Evolutionary conservation across 1,139 yeast species (phyloP).

Genomic region (Debaryomycetaceae sp.): DNA sequence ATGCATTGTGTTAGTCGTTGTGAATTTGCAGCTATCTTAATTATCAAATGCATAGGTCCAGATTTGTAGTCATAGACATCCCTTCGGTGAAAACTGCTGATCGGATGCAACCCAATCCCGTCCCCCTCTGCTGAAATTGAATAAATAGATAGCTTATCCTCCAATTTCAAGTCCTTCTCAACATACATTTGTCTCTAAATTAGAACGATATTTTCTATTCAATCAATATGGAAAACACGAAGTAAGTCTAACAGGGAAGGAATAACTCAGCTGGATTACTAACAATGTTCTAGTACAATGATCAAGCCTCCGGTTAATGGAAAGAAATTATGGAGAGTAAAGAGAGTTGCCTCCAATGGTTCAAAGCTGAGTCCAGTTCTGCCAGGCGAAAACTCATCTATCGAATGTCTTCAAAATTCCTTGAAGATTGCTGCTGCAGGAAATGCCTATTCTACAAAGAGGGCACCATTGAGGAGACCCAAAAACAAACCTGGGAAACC

Average conservation of each 20-base stretch:
- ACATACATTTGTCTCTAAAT: neutral
- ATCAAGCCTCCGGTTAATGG: slow-evolving; percentile 47
- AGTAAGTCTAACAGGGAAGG: slow-evolving; percentile 10
- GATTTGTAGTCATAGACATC: neutral
- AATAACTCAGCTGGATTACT: slow-evolving; percentile 4
- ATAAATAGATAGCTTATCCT: slow-evolving; percentile 5
- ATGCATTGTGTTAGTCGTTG: neutral
- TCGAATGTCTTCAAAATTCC: slow-evolving; percentile 45
- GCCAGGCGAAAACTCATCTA: slow-evolving; percentile 17
- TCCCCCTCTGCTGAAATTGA: slow-evolving; percentile 1
- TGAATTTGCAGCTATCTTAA: neutral
- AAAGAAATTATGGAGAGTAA: slow-evolving; percentile 48
- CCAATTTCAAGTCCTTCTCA: neutral
- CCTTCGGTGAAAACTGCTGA: no score
- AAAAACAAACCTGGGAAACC: slow-evolving; percentile 51
- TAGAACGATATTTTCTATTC: no score
- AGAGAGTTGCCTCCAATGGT: slow-evolving; percentile 23
- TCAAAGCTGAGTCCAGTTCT: slow-evolving; percentile 7
- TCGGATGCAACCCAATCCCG: no score
- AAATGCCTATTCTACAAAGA: slow-evolving; percentile 31
- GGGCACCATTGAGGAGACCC: slow-evolving; percentile 50
- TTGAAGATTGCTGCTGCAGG: slow-evolving; percentile 40
- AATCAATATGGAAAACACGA: slow-evolving; percentile 12
- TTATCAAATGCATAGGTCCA: neutral
- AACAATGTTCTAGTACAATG: slow-evolving; percentile 10